These are phyloP conservation scores for Helminthosporium solani DNA, from an alignment of 2,329 filamentous ascomycete species.

Conservation along the genomic window DNA sequence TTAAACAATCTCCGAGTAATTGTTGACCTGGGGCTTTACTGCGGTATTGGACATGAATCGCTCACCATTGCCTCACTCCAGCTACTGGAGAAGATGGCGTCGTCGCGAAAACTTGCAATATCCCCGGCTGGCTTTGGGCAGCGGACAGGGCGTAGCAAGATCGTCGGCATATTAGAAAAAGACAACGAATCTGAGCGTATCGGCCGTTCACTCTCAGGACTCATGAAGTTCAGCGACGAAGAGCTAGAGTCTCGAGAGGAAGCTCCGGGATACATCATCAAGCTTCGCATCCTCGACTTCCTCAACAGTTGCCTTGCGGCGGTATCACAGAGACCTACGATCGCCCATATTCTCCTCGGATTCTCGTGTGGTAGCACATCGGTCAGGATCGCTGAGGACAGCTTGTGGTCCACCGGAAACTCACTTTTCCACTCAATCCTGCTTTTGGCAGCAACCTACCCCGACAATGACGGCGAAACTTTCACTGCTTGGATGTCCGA, in stretches of 20 bases:
- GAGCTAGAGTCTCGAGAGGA: slow-evolving; percentile 71
- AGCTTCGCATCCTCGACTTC: slow-evolving; percentile 82
- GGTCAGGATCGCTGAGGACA: slow-evolving; percentile 66
- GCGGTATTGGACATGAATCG: slow-evolving; percentile 77
- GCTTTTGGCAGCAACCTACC: slow-evolving; percentile 68
- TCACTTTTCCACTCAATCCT: slow-evolving; percentile 85
- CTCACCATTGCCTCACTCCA: slow-evolving; percentile 78
- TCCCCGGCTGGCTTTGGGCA: slow-evolving; percentile 64
- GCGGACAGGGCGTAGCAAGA: slow-evolving; percentile 72
- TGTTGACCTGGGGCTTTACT: slow-evolving; percentile 81
- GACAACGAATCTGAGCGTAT: slow-evolving; percentile 80
- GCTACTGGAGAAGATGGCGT: slow-evolving; percentile 81
- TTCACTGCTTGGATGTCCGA: slow-evolving; percentile 45
- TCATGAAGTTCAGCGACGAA: slow-evolving; percentile 64
- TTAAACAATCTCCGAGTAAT: slow-evolving; percentile 77
- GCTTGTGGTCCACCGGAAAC: slow-evolving; percentile 68
- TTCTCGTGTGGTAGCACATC: slow-evolving; percentile 75
- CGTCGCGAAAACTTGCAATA: slow-evolving; percentile 76
- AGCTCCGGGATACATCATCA: slow-evolving; percentile 75
- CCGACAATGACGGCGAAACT: slow-evolving; percentile 56
- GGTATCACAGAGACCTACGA: slow-evolving; percentile 74
- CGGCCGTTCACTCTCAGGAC: slow-evolving; percentile 67
- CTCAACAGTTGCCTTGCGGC: slow-evolving; percentile 76
- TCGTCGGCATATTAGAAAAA: slow-evolving; percentile 83
- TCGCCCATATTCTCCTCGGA: slow-evolving; percentile 87